phyloP scores from a whole-genome alignment of 129 eudicot species.

The Chrysanthemum makinoi region DNA sequence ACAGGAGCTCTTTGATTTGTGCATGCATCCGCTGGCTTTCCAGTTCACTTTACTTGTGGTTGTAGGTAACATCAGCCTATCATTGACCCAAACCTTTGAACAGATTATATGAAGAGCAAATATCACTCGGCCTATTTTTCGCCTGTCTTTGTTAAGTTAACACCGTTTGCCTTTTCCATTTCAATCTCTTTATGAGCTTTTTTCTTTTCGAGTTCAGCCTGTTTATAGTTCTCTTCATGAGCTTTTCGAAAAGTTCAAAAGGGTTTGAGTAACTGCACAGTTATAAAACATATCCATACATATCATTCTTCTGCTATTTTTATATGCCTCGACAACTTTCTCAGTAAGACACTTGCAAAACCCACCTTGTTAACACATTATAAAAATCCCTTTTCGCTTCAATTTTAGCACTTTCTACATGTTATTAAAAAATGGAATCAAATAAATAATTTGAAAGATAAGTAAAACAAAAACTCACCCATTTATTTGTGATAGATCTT shows the following conservation, averaged over 20 bases:
- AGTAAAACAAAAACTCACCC: too few relatives aligned
- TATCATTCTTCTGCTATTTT: too few relatives aligned
- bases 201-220: constrained; percentile 87
- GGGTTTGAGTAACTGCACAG: constrained; percentile 78
- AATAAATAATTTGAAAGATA: too few relatives aligned
- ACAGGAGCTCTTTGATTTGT: constrained; percentile 14
- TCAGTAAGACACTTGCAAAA: too few relatives aligned
- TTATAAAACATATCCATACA: neutral
- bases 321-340: too few relatives aligned
- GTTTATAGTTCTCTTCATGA: constrained; percentile 88
- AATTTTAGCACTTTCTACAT: too few relatives aligned
- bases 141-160: constrained; percentile 49
- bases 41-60: constrained; percentile 30
- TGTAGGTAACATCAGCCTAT: constrained; percentile 28
- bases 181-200: constrained; percentile 91
- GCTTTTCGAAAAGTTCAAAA: constrained; percentile 90
- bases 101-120: constrained; percentile 24
- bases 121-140: constrained; percentile 33
- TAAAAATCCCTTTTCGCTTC: too few relatives aligned
- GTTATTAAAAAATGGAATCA: too few relatives aligned
- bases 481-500: too few relatives aligned
- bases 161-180: constrained; percentile 80
- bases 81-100: constrained; percentile 12
- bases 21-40: constrained; percentile 18
- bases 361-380: too few relatives aligned